These are phyloP conservation scores for Santalum album DNA, from an alignment of 164 flowering plant genomes.

Conservation along the genomic window DNA sequence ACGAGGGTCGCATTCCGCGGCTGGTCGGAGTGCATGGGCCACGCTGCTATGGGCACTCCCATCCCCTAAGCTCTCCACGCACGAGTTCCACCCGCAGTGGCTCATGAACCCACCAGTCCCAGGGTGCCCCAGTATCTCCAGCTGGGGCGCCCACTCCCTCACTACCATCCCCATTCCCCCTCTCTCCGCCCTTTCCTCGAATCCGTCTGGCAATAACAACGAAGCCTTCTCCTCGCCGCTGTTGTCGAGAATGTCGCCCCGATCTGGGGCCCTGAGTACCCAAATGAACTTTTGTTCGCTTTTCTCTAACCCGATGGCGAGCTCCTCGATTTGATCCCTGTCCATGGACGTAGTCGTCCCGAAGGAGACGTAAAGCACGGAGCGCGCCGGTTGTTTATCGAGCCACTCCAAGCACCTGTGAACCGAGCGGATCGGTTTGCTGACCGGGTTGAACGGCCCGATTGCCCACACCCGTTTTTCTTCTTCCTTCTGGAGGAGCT, in stretches of 20 bases:
- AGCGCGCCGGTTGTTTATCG: slow-evolving; percentile 29
- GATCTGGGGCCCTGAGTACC: slow-evolving; percentile 60
- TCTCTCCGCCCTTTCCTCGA: slow-evolving; percentile 28
- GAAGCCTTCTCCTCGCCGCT: not conserved
- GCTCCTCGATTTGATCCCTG: slow-evolving; percentile 34
- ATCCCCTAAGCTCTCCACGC: slow-evolving; percentile 38
- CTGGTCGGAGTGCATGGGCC: slow-evolving; percentile 86
- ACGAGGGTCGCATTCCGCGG: slow-evolving; percentile 43
- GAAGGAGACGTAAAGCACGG: slow-evolving; percentile 52
- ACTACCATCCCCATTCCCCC: slow-evolving; percentile 25
- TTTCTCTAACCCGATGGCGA: slow-evolving; percentile 41
- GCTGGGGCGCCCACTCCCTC: slow-evolving; percentile 52
- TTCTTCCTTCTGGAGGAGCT: slow-evolving; percentile 15
- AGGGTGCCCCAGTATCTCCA: slow-evolving; percentile 34
- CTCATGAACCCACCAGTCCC: slow-evolving; percentile 48
- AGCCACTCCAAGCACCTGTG: slow-evolving; percentile 51
- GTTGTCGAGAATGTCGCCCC: slow-evolving; percentile 25
- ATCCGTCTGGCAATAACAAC: slow-evolving; percentile 34
- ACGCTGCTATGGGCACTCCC: slow-evolving; percentile 50
- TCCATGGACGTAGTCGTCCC: slow-evolving; percentile 39
- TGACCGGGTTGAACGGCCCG: slow-evolving; percentile 52
- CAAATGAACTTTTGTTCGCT: slow-evolving; percentile 49
- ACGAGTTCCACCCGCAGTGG: slow-evolving; percentile 62
- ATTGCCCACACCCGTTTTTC: slow-evolving; percentile 36
- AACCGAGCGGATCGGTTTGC: no score